Conservation (phyloP, 345 rosid genomes). For the Draba incana region DNA sequence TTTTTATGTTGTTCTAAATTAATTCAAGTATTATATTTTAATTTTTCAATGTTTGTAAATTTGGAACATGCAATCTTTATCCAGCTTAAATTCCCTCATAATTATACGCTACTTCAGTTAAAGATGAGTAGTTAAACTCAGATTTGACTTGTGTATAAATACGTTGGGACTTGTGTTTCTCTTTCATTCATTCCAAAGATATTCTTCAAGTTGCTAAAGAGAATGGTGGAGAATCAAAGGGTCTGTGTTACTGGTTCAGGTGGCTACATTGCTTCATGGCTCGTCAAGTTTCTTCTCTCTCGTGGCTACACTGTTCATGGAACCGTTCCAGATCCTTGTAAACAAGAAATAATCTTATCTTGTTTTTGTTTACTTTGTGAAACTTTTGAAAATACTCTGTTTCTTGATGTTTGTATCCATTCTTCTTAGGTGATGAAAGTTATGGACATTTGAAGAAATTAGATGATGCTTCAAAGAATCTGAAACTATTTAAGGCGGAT, state of each 20-base stretch:
- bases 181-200: slow-evolving; percentile 28
- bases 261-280: slow-evolving; percentile 50
- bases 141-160: slow-evolving; percentile 26
- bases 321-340: slow-evolving; percentile 63
- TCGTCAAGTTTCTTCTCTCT: slow-evolving; percentile 61
- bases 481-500: slow-evolving; percentile 51
- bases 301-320: slow-evolving; percentile 57
- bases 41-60: background rate
- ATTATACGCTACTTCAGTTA: slow-evolving; percentile 23
- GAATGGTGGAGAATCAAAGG: slow-evolving; percentile 34
- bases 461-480: slow-evolving; percentile 46
- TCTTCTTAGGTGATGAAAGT: slow-evolving; percentile 48
- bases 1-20: no score
- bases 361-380: background rate
- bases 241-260: slow-evolving; percentile 72
- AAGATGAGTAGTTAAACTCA: slow-evolving; percentile 34
- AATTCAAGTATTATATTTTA: background rate
- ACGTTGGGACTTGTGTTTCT: slow-evolving; percentile 3
- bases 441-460: slow-evolving; percentile 50
- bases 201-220: slow-evolving; percentile 21
- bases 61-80: slow-evolving; percentile 38
- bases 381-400: slow-evolving; percentile 13
- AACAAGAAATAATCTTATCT: background rate
- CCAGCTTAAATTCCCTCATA: slow-evolving; percentile 21
- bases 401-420: slow-evolving; percentile 17